Conservation (phyloP, 2,329 filamentous ascomycete genomes). For the Pseudogymnoascus sp. region DNA sequence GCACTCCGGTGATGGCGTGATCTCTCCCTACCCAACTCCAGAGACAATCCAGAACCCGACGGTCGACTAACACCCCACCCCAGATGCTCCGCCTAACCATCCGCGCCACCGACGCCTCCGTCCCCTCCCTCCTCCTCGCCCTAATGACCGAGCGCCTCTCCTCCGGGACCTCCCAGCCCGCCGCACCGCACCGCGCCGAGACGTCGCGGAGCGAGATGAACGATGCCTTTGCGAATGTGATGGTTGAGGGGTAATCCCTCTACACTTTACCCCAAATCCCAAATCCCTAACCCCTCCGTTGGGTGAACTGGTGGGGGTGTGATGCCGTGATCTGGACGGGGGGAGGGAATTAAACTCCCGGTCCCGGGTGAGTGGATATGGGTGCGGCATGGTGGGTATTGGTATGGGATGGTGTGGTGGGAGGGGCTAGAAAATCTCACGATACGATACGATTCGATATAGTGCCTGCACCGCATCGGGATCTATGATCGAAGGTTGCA, state of each 20-base stretch:
- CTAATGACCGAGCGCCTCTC: constrained; percentile 79
- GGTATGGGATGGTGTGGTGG: background rate
- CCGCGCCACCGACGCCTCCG: constrained; percentile 82
- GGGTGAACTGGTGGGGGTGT: background rate
- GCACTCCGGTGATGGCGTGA: background rate
- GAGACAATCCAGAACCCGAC: background rate
- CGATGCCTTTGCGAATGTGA: constrained; percentile 27
- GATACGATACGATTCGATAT: background rate
- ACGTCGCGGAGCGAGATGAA: constrained; percentile 26
- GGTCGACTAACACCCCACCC: constrained; percentile 19
- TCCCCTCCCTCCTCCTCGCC: constrained; percentile 72
- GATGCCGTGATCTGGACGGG: too few relatives aligned
- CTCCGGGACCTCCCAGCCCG: constrained; percentile 32
- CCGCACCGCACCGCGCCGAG: constrained; percentile 17
- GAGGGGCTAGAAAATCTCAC: background rate
- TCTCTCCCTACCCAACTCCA: background rate
- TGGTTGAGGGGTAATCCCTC: constrained; percentile 16
- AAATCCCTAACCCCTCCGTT: background rate
- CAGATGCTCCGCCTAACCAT: constrained; percentile 96
- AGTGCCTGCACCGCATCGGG: background rate
- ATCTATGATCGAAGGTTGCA: background rate
- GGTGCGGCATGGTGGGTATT: background rate
- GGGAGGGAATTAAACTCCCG: background rate
- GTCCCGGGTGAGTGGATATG: background rate
- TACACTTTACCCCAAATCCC: too few relatives aligned